Base-by-base conservation (phyloP, 345 rosid genomes). In the Pseudoturritis turrita region DNA sequence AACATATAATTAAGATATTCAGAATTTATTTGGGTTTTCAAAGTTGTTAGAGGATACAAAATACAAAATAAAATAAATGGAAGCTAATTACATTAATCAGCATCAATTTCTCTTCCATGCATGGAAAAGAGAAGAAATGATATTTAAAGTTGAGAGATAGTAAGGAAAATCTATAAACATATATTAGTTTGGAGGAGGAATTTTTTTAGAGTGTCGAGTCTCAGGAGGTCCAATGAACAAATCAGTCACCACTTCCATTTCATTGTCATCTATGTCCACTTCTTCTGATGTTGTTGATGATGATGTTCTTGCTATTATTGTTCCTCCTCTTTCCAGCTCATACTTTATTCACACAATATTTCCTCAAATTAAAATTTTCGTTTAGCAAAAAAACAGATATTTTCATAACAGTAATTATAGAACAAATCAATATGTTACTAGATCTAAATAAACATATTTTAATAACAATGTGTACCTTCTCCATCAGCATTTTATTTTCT, bases 191-290 rank as follows among this genome's bases (percentile, higher is more conserved):
- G 74, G 50, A 61, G 57, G 69, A 74, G n/a, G 43, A 62, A 62
- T 18, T 18, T 70, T 76, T 76, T 76, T 76, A 62, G 25, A 47
- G 40, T 56, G 72, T 58, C 87, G 67, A 23, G 77, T 62, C 71
- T 82, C 79, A 2, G 91, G 93, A 61, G 73, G 93, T 52, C 97
- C 96, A 45, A 89, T 89, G 79, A 75, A 83, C 82, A 91, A 75
- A 73, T 82, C 85, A 7, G 97, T 91, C 83, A 82, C 96, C 62
- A 91, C 96, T 68, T 91, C 91, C 82, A 82, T 74, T 40, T 44
- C 73, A 50, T 28, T 67, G 40, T 47, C 61, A 49, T 29, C 73
- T 46, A 68, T 47, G 12, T 68, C 56, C 18, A 68, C 19, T 53
- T 58, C 78, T 50, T 61, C 79, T 8, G 56, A 15, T 51, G 23